Evolutionary conservation across 768 basidiomycete species (phyloP).

Genomic region (Zangia roseola): DNA sequence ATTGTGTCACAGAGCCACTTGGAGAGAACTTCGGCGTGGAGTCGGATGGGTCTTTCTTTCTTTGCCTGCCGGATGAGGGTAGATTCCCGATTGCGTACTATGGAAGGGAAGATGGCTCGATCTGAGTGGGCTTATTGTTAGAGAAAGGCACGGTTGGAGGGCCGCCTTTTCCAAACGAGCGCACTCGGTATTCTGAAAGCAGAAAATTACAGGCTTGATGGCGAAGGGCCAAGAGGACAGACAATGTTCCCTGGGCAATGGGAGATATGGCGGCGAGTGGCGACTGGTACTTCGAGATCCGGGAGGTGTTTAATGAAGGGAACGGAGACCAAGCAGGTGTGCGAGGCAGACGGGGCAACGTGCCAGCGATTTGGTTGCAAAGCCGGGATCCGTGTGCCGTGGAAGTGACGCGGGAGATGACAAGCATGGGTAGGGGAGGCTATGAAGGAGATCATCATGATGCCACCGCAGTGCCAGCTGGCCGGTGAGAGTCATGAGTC

Average conservation of each 20-base stretch:
- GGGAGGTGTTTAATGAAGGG: slow-evolving; percentile 4
- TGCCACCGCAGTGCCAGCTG: not conserved
- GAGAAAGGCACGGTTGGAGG: not conserved
- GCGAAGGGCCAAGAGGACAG: not conserved
- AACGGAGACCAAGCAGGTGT: not conserved
- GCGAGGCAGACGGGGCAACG: slow-evolving; percentile 7
- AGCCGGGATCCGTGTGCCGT: slow-evolving; percentile 2
- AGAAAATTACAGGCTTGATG: not conserved
- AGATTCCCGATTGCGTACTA: slow-evolving; percentile 4
- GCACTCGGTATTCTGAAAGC: not conserved
- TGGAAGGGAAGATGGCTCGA: slow-evolving; percentile 5
- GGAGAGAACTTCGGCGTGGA: not conserved
- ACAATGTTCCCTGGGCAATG: not conserved
- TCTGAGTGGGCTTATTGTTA: slow-evolving; percentile 8
- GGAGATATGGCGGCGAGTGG: slow-evolving; percentile 12
- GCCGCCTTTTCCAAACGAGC: not conserved
- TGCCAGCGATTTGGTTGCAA: not conserved
- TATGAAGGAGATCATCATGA: too few species aligned
- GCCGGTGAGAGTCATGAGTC: too few species aligned
- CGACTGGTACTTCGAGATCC: slow-evolving; percentile 6
- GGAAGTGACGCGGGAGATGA: slow-evolving; percentile 3
- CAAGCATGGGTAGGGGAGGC: too few species aligned
- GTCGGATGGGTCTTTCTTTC: slow-evolving; percentile 6
- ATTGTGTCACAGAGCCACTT: not conserved
- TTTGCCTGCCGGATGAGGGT: not conserved